Evolutionary conservation across 2,329 filamentous ascomycete species (phyloP).

Genomic region (Neobulgaria alba): DNA sequence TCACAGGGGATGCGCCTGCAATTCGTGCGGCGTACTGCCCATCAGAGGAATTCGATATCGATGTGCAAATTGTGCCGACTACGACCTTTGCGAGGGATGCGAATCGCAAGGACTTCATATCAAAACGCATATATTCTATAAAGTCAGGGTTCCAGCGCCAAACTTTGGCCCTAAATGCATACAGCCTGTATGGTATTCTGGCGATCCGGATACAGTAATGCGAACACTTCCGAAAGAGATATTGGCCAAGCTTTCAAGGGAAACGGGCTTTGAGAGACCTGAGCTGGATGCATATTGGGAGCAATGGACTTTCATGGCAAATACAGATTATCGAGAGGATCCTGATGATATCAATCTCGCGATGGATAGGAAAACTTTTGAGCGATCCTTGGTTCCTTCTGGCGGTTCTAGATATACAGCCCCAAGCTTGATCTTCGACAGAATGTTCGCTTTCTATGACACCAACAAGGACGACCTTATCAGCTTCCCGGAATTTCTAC

Average conservation of each 20-base stretch:
- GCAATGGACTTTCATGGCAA: conserved; percentile 91
- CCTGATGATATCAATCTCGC: conserved; percentile 69
- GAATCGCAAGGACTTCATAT: conserved; percentile 66
- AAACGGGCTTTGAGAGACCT: conserved; percentile 73
- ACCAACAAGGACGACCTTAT: conserved; percentile 83
- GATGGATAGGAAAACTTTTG: conserved; percentile 89
- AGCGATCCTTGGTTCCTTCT: conserved; percentile 81
- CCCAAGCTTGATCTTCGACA: conserved; percentile 87
- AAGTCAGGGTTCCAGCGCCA: conserved; percentile 82
- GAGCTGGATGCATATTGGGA: conserved; percentile 93
- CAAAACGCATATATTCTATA: conserved; percentile 95
- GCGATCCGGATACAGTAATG: conserved; percentile 66
- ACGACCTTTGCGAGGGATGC: conserved; percentile 89
- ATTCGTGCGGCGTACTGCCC: conserved; percentile 77
- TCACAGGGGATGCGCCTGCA: conserved; percentile 87
- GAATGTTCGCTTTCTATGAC: conserved; percentile 96
- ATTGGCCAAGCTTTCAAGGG: conserved; percentile 58
- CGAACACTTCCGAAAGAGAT: conserved; percentile 58
- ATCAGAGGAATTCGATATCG: conserved; percentile 90
- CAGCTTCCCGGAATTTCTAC: conserved; percentile 84
- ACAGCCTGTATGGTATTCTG: conserved; percentile 80
- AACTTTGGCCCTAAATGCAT: conserved; percentile 74
- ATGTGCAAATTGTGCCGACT: conserved; percentile 92
- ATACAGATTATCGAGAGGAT: conserved; percentile 74
- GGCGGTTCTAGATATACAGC: conserved; percentile 67